A percentile compares a stretch with the other conserved stretches of the same genome.
Conservation (phyloP, 495 filamentous ascomycete genomes). For the Penicillium pancosmium region DNA sequence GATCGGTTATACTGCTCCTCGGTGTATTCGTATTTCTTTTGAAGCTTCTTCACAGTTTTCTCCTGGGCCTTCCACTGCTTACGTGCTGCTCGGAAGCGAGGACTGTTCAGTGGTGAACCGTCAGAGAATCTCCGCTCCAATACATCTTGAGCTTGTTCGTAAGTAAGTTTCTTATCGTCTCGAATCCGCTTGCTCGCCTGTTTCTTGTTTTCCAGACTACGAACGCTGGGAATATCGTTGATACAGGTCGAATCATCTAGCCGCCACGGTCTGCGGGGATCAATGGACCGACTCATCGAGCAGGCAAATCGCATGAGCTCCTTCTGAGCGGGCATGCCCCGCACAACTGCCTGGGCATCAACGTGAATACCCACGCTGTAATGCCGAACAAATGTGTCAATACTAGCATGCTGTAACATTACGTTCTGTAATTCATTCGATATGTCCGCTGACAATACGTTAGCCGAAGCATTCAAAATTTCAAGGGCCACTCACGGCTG, state of each 20-base stretch:
- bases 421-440: conserved; percentile 43
- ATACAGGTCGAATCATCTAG: conserved; percentile 25
- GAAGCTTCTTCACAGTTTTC: conserved; percentile 11
- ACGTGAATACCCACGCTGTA: conserved; percentile 38
- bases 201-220: conserved; percentile 15
- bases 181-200: conserved; percentile 11
- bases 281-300: conserved; percentile 39
- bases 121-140: conserved; percentile 16
- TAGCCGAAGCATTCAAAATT: too few species aligned
- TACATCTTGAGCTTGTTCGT: conserved; percentile 12
- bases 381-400: conserved; percentile 40
- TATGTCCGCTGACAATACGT: conserved; percentile 41
- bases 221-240: conserved; percentile 20
- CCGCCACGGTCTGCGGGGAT: conserved; percentile 32
- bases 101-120: not conserved
- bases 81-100: not conserved
- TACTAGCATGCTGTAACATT: conserved; percentile 40
- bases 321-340: conserved; percentile 30
- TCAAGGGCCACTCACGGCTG: conserved; percentile 32
- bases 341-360: conserved; percentile 37
- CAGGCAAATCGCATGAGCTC: conserved; percentile 35
- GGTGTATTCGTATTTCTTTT: conserved; percentile 10
- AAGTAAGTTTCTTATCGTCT: conserved; percentile 18
- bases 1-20: conserved; percentile 26
- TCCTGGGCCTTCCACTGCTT: conserved; percentile 9